These are phyloP conservation scores for Articulospora tetracladia DNA, from an alignment of 495 filamentous ascomycete species.

Conservation along the genomic window DNA sequence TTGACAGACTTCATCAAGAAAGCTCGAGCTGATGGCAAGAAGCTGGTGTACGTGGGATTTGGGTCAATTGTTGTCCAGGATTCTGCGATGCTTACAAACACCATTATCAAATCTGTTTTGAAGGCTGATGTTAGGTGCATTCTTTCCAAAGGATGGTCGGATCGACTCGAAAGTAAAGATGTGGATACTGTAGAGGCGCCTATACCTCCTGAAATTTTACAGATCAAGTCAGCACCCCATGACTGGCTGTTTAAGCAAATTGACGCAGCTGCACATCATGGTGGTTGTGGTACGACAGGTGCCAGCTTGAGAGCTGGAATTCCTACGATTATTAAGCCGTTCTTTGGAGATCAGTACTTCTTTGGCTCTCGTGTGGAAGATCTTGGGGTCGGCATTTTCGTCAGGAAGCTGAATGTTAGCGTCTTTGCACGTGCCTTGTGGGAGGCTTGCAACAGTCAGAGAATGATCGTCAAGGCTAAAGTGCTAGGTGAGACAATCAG, in stretches of 20 bases:
- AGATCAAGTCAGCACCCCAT: conserved; percentile 88
- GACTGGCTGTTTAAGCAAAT: conserved; percentile 96
- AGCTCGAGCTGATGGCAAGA: conserved; percentile 78
- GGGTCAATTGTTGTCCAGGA: conserved; percentile 95
- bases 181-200: conserved; percentile 56
- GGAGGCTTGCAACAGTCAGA: conserved; percentile 82
- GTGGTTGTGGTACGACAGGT: conserved; percentile 92
- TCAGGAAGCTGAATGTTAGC: conserved; percentile 83
- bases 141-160: conserved; percentile 98
- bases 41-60: conserved; percentile 95
- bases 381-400: conserved; percentile 82
- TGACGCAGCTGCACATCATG: conserved; percentile 92
- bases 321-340: conserved; percentile 92
- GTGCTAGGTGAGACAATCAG: conserved; percentile 83
- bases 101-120: conserved; percentile 82
- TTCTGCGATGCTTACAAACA: conserved; percentile 78
- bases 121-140: conserved; percentile 96
- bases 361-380: conserved; percentile 88
- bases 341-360: conserved; percentile 98
- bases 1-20: conserved; percentile 74
- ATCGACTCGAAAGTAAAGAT: conserved; percentile 56
- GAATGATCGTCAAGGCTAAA: conserved; percentile 84
- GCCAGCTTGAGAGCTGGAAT: conserved; percentile 89
- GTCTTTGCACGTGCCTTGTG: conserved; percentile 83
- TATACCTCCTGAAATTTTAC: conserved; percentile 76